Percentiles rank a stretch among this genome's conserved stretches.
These are phyloP conservation scores for Wickerhamomyces hampshirensis DNA, from an alignment of 805 yeast species.

Conservation along the genomic window DNA sequence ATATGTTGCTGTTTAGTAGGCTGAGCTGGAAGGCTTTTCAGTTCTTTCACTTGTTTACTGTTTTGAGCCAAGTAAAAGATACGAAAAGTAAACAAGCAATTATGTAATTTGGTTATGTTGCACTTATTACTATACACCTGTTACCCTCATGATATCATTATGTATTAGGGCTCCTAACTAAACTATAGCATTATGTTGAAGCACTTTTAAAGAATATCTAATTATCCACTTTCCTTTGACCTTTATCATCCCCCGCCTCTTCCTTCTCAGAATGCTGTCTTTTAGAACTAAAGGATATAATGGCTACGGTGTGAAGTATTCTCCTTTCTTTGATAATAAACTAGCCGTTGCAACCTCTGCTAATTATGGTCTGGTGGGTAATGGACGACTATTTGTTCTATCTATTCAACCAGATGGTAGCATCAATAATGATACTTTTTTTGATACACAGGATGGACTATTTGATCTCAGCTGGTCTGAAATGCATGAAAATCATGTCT, in stretches of 20 bases:
- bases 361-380: slow-evolving; percentile 91
- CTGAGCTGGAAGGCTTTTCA: too few species aligned
- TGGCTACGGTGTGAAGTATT: slow-evolving; percentile 84
- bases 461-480: slow-evolving; percentile 92
- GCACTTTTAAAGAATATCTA: not conserved
- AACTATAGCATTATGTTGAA: not conserved
- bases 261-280: slow-evolving; percentile 47
- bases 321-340: slow-evolving; percentile 88
- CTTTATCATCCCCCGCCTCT: not conserved
- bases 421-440: slow-evolving; percentile 49
- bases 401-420: slow-evolving; percentile 64
- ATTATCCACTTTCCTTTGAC: not conserved
- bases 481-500: slow-evolving; percentile 78
- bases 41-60: not conserved
- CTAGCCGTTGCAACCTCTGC: slow-evolving; percentile 88
- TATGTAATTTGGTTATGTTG: not conserved
- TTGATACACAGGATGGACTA: slow-evolving; percentile 91
- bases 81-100: not conserved
- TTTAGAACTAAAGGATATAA: slow-evolving; percentile 76
- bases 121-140: too few species aligned
- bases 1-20: too few species aligned
- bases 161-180: not conserved
- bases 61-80: not conserved
- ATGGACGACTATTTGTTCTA: slow-evolving; percentile 74
- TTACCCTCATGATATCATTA: not conserved